Evolutionary conservation across 208 protist genomes (phyloP), one percentile per base, ranked within the genome.

Genomic region (Leishmania major): DNA sequence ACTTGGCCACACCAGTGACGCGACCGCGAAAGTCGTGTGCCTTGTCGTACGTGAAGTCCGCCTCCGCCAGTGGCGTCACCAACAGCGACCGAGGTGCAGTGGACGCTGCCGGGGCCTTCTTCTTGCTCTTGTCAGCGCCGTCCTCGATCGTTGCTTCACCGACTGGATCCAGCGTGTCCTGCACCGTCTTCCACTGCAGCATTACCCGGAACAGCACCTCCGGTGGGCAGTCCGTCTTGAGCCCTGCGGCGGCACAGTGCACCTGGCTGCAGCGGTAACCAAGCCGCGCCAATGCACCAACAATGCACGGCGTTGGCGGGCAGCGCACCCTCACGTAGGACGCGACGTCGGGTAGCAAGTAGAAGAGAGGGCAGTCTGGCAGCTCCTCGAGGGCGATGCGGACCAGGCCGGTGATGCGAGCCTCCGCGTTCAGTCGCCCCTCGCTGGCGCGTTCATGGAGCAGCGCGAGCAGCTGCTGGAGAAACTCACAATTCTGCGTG

Each of bases 181-280:
- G 79, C 60, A 86, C 45, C 62, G 77, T 53, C 73, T 93, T 95
- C 91, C 92, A 98, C 64, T 86, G 83, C 67, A 97, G 87, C 89
- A 99, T 92, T 43, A 99, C 91, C 31, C 91, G 77, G 31, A 96
- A 92, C 5, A 99, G 84, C 28, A 97, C 86, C 53, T 94, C 85
- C 3, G 91, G 88, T 0, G 98, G 98, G 75, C 94, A 97, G 86
- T 98, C 91, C 40, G 97, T 98, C 85, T 99, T 99, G 37, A 99
- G 78, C 6, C 92, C 96, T 6, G 90, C 81, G 0, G 94, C 89
- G 53, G 89, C 85, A 80, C 94, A 98, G 87, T 99, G 98, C 55
- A 98, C 96, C 60, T 97, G 91, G 47, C 95, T 98, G 84, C 93
- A 96, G 35, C 84, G 79, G 82, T 98, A 99, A 25, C 97, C 97